Evolutionary conservation across 306 rosid species (phyloP).

Genomic region (Luffa aegyptiaca): DNA sequence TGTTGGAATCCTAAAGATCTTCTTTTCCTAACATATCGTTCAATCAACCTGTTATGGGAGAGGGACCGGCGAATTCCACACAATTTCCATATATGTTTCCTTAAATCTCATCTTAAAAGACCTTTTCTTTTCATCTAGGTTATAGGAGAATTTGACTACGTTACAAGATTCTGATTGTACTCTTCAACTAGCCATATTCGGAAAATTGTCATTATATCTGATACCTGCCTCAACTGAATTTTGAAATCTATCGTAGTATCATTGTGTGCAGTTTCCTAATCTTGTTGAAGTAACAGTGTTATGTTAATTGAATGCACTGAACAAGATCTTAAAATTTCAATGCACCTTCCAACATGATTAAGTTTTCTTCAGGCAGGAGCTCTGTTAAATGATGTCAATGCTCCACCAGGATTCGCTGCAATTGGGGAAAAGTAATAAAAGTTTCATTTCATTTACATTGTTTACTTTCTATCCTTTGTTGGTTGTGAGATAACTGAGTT

Average conservation of each 20-base stretch:
- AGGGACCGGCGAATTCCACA: neutral
- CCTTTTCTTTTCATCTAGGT: neutral
- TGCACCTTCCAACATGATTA: constrained; percentile 6
- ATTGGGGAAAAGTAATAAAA: constrained; percentile 39
- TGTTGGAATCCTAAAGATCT: neutral
- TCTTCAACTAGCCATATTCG: neutral
- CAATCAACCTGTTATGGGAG: neutral
- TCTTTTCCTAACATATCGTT: neutral
- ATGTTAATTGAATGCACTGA: neutral
- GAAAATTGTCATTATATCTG: neutral
- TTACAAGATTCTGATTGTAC: neutral
- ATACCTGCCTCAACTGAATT: neutral
- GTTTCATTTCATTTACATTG: neutral
- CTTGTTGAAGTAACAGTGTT: neutral
- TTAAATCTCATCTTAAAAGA: neutral
- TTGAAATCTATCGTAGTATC: neutral
- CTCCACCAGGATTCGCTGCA: constrained; percentile 24
- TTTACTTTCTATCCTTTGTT: neutral
- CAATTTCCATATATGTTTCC: neutral
- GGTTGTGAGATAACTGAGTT: neutral
- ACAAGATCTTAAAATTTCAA: neutral
- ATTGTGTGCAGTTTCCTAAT: neutral
- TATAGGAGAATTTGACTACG: neutral
- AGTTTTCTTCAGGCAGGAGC: constrained; percentile 24
- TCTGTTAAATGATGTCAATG: constrained; percentile 24